Base-by-base conservation (phyloP, 2,329 filamentous ascomycete species). In the Beauveria varroae region DNA sequence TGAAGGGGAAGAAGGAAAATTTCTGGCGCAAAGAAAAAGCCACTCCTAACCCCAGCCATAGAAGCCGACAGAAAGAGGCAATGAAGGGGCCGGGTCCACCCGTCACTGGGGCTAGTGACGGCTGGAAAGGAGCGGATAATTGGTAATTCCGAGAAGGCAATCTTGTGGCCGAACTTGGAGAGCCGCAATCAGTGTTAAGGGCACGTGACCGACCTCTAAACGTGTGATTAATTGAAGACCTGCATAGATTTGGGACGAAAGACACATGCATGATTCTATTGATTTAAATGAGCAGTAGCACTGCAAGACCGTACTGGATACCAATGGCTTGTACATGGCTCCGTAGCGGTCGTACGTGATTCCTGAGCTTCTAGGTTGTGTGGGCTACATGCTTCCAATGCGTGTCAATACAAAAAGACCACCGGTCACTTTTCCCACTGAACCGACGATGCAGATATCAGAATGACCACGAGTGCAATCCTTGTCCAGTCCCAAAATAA, bases 1-100 rank as follows among this genome's bases (percentile, higher is more conserved):
- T 47, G 64, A 68, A 67, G 63, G 66, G 63, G 60, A 67, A 63
- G 57, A 64, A 57, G 37, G 68, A 74, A 69, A 73, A 71, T 75
- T 74, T 76, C 72, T 75, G 74, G 69, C 65, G 63, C 67, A 68
- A 66, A 63, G 34, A 68, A 68, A 73, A 71, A 73, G 70, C 65
- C 68, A 55, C 66, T 64, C 44, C 67, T 64, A 64, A 61, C 67
- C 66, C 67, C 67, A 66, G 69, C 69, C 73, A 71, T 75, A 74
- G 75, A 77, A 77, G 71, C 74, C 71, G 68, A 75, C 70, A 73
- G 75, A 77, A 77, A 70, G 71, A 72, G 69, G 70, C 70, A 71
- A 73, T 67, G 67, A 68, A 63, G 61, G 62, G 64, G 64, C 63
- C 57, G 64, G 66, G 64, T 64, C 68, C 67, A 69, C 69, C 57